Conservation (phyloP, 495 filamentous ascomycete genomes). For the Penicillium cinerascens region DNA sequence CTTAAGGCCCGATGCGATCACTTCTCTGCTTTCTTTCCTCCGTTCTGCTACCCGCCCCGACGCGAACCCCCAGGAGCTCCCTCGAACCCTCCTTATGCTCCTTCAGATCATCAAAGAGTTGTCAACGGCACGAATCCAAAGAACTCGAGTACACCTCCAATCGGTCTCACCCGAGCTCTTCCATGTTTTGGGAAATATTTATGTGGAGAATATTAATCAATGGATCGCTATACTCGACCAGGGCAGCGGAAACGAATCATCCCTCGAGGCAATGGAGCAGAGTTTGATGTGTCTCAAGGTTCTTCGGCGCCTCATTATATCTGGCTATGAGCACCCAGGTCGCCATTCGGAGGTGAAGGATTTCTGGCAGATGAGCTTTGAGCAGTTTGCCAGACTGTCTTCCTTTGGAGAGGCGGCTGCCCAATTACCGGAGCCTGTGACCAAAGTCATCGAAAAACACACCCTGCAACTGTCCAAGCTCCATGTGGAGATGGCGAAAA, state of each 20-base stretch:
- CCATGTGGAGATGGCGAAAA: slow-evolving; percentile 75
- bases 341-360: slow-evolving; percentile 66
- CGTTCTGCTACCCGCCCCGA: slow-evolving; percentile 45
- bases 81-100: slow-evolving; percentile 70
- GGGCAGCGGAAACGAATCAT: slow-evolving; percentile 54
- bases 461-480: slow-evolving; percentile 86
- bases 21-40: slow-evolving; percentile 57
- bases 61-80: slow-evolving; percentile 54
- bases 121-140: slow-evolving; percentile 68
- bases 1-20: slow-evolving; percentile 48
- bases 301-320: slow-evolving; percentile 71
- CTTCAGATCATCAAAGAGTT: slow-evolving; percentile 88
- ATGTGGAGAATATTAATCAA: slow-evolving; percentile 64
- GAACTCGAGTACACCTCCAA: slow-evolving; percentile 68
- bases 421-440: slow-evolving; percentile 29
- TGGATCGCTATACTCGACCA: slow-evolving; percentile 64
- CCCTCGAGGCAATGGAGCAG: slow-evolving; percentile 62
- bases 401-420: slow-evolving; percentile 24
- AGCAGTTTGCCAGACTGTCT: slow-evolving; percentile 70
- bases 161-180: slow-evolving; percentile 76
- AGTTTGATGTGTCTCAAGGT: slow-evolving; percentile 76
- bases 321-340: slow-evolving; percentile 81
- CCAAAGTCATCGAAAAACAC: slow-evolving; percentile 70
- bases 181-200: slow-evolving; percentile 70
- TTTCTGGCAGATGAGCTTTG: slow-evolving; percentile 70